Percentiles rank a stretch among this genome's conserved stretches.
Evolutionary conservation across 2,329 filamentous ascomycete species (phyloP).

Genomic region (Fusarium dlaminii): DNA sequence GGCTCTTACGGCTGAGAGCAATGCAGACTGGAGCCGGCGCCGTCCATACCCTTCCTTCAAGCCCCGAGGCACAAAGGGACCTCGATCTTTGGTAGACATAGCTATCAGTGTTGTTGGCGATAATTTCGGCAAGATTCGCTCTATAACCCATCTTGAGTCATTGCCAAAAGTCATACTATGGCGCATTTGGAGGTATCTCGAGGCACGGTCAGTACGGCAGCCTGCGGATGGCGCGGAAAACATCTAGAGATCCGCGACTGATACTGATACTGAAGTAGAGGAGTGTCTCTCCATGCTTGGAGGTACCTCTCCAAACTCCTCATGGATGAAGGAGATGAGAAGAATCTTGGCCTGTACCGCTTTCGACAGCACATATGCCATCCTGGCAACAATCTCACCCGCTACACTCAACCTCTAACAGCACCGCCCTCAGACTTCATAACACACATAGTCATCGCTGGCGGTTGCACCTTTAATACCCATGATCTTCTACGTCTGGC

Average conservation of each 20-base stretch:
- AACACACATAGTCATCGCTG: constrained; percentile 53
- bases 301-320: constrained; percentile 51
- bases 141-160: constrained; percentile 46
- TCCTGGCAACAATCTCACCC: constrained; percentile 46
- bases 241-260: not conserved
- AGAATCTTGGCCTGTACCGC: constrained; percentile 50
- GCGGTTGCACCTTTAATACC: constrained; percentile 47
- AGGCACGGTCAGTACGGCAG: constrained; percentile 48
- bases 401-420: constrained; percentile 52
- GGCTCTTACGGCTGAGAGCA: constrained; percentile 33
- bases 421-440: constrained; percentile 52
- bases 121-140: constrained; percentile 48
- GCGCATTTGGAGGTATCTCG: constrained; percentile 53
- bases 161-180: constrained; percentile 49
- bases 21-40: constrained; percentile 50
- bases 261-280: constrained; percentile 34
- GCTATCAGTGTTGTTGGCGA: constrained; percentile 50
- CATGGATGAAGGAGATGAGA: constrained; percentile 46
- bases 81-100: constrained; percentile 52
- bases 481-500: constrained; percentile 54
- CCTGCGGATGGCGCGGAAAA: not conserved
- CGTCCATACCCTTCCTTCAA: constrained; percentile 43
- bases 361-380: constrained; percentile 53
- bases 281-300: constrained; percentile 53
- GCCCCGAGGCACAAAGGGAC: constrained; percentile 44